Evolutionary conservation across 148 eudicot species (phyloP), one percentile per base, ranked within the genome.

Genomic region (Rheum nobile): DNA sequence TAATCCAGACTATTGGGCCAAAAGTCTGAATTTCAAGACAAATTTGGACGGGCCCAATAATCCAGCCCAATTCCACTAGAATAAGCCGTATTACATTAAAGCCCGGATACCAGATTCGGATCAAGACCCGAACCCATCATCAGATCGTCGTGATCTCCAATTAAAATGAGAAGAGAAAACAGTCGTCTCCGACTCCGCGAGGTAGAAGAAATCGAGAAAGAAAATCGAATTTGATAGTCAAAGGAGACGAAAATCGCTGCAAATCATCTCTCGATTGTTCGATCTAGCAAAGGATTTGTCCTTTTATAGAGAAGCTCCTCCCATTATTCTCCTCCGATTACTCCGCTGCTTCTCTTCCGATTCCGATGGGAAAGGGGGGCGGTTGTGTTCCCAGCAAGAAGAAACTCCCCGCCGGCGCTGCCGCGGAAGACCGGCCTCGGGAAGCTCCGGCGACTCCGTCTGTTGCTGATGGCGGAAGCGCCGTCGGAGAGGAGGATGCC

Each of bases 311-410:
- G 55, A 48, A 17, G 21, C 8, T 48, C 10, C 31, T 26, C 13
- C 31, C 31, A 55, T 55, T 55, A 8, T 55, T 55, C 8, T 9
- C 37, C 34, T 61, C 7, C 37, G 1, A 29, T 61, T 61, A 28
- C 67, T 61, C 37, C 37, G 17, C 35, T 61, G 35, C 1, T 61
- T 32, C 67, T 14, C 39, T 16, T 65, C 50, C 46, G 72, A 38
- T 50, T 50, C 21, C 69, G 46, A 93, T 93, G 98, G 98, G 98
- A 10, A 93, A 93, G 83, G 98, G 98, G 48, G 91, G 94, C 67
- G 94, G 98, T 17, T 93, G 98, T 76, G 80, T 86, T 0, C 90
- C 92, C 21, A 91, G 95, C 83, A 93, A 91, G 80, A 81, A 82
- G 48, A 90, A 77, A 76, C 4, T 22, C 28, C 75, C 83, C 13